Conservation (phyloP, 169 alveolate species). For the Perkinsus marinus region DNA sequence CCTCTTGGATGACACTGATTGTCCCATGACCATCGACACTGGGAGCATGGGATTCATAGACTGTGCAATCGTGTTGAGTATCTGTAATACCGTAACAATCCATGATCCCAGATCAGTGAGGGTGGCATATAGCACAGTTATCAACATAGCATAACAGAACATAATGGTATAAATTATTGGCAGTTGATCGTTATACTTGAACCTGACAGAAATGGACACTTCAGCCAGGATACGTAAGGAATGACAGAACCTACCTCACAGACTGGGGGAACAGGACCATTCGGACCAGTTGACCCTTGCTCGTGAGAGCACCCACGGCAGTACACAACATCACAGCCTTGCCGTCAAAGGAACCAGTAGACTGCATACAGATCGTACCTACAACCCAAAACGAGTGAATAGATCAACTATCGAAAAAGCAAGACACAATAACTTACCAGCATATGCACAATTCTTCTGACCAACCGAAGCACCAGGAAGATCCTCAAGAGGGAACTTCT, state of each 20-base stretch:
- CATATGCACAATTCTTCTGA: background rate
- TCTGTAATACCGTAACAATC: background rate
- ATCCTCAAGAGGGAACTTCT: constrained; percentile 1
- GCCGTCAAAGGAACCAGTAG: background rate
- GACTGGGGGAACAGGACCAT: background rate
- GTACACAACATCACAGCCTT: background rate
- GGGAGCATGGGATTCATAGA: background rate
- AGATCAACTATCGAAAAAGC: too few relatives aligned
- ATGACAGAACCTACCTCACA: background rate
- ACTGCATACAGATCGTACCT: background rate
- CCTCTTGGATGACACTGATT: background rate
- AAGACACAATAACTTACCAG: background rate
- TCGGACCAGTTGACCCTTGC: constrained; percentile 2
- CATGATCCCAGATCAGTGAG: background rate
- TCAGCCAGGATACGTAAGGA: too few relatives aligned
- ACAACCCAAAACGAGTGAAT: too few relatives aligned
- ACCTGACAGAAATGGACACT: background rate
- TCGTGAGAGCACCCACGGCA: background rate
- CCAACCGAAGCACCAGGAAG: background rate
- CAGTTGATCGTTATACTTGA: background rate
- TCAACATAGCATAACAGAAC: background rate
- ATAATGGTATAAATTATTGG: background rate
- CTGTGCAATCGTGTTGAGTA: background rate
- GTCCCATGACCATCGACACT: background rate
- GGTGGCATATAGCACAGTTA: background rate